Evolutionary conservation across 2,329 filamentous ascomycete species (phyloP).

Genomic region (Rutstroemia sp.): DNA sequence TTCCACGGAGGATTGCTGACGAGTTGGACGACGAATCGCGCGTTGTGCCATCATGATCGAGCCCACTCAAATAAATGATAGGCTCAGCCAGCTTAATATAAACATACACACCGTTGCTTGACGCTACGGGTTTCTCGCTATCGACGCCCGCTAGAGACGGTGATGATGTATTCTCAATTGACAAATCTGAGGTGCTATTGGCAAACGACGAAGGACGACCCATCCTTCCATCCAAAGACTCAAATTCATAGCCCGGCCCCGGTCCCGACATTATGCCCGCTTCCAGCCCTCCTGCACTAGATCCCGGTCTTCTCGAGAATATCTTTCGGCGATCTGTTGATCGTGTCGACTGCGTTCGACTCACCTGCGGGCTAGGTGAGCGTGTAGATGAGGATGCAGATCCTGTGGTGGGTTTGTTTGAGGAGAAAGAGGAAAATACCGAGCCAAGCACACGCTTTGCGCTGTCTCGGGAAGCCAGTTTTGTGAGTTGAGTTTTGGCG

Average conservation of each 20-base stretch:
- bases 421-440: constrained; percentile 24
- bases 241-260: constrained; percentile 10
- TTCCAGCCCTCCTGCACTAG: constrained; percentile 7
- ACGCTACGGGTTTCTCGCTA: constrained; percentile 60
- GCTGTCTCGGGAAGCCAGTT: constrained; percentile 40
- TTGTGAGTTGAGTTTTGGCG: constrained; percentile 31
- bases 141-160: constrained; percentile 29
- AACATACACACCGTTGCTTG: constrained; percentile 67
- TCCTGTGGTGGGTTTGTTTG: constrained; percentile 8
- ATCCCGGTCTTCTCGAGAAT: constrained; percentile 19
- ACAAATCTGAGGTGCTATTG: constrained; percentile 4
- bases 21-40: constrained; percentile 18
- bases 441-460: constrained; percentile 30
- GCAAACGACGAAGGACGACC: background rate
- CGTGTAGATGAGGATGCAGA: constrained; percentile 13
- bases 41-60: constrained; percentile 47
- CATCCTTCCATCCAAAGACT: background rate
- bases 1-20: constrained; percentile 80
- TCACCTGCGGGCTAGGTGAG: constrained; percentile 19
- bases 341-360: constrained; percentile 14
- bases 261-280: constrained; percentile 16
- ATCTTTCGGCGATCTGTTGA: constrained; percentile 18
- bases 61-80: constrained; percentile 72
- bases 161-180: background rate
- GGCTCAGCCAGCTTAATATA: constrained; percentile 71